phyloP scores from a whole-genome alignment of 768 basidiomycete species.

The Dioszegia aurantiaca region DNA sequence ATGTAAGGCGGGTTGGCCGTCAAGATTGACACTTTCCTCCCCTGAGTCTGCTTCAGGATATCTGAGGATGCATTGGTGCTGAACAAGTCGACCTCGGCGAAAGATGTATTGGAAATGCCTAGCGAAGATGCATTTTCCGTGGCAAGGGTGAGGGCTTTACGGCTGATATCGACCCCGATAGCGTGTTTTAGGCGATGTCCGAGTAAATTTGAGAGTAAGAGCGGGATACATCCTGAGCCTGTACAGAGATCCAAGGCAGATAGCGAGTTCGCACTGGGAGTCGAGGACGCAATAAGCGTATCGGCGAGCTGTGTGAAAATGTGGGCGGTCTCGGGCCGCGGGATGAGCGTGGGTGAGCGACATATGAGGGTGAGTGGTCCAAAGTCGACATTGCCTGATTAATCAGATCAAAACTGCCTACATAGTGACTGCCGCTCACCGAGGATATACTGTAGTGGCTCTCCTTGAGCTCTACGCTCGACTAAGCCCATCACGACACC shows the following conservation, averaged over 20 bases:
- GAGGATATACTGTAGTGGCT: slow-evolving; percentile 87
- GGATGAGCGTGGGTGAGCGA: slow-evolving; percentile 81
- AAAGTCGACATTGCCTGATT: slow-evolving; percentile 56
- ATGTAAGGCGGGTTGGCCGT: slow-evolving; percentile 62
- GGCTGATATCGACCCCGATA: slow-evolving; percentile 35
- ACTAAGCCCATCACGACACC: slow-evolving; percentile 56
- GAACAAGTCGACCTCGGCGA: neutral
- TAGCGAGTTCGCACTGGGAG: slow-evolving; percentile 45
- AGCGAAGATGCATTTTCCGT: slow-evolving; percentile 22
- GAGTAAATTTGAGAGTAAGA: slow-evolving; percentile 65
- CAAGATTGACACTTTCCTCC: slow-evolving; percentile 14
- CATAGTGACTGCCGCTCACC: slow-evolving; percentile 56
- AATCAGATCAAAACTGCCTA: neutral
- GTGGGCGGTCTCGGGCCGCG: slow-evolving; percentile 77
- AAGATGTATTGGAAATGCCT: neutral
- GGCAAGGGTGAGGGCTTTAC: slow-evolving; percentile 30
- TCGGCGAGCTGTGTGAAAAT: slow-evolving; percentile 57
- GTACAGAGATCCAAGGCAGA: slow-evolving; percentile 84
- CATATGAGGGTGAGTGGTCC: slow-evolving; percentile 72
- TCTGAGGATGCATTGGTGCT: neutral
- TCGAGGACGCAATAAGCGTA: slow-evolving; percentile 61
- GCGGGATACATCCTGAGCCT: slow-evolving; percentile 85
- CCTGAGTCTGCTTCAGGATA: neutral
- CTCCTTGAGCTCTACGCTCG: slow-evolving; percentile 62
- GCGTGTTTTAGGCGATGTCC: neutral